Percentiles rank a stretch among this genome's conserved stretches.
phyloP scores from a whole-genome alignment of 257 asterid species.

The Eucommia ulmoides region DNA sequence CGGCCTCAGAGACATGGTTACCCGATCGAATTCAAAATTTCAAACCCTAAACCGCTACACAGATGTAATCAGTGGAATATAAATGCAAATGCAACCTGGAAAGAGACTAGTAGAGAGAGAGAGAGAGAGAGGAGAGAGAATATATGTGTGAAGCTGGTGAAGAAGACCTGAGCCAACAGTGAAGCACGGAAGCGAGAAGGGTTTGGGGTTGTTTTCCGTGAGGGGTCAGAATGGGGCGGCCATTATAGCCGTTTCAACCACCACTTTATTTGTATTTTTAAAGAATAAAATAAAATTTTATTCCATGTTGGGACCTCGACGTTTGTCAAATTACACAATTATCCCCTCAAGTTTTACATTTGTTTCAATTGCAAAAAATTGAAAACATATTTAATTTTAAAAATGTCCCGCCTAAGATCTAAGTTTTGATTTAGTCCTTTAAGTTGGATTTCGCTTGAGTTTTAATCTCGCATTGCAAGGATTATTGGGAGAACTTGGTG shows the following conservation, averaged over 20 bases:
- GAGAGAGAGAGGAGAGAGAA: not conserved
- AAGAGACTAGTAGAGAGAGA: not conserved
- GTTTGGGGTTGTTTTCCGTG: constrained; percentile 2
- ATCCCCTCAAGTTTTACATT: no score
- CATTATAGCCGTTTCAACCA: constrained; percentile 18
- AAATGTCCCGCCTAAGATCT: no score
- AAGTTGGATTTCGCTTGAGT: no score
- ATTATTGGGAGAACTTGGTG: no score
- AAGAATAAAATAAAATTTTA: no score
- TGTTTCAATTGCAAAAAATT: no score
- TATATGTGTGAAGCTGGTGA: not conserved
- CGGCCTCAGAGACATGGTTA: constrained; percentile 85
- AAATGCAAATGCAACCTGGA: not conserved
- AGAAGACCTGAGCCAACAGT: not conserved
- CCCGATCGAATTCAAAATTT: constrained; percentile 17
- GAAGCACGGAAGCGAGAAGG: not conserved
- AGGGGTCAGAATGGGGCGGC: constrained; percentile 7
- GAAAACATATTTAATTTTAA: no score
- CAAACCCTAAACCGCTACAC: not conserved
- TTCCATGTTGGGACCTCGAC: no score
- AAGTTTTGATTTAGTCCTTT: no score
- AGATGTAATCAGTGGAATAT: not conserved
- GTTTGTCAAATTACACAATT: no score
- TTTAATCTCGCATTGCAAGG: no score
- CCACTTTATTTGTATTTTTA: not conserved